Evolutionary conservation across 805 yeast genomes (phyloP), one percentile per base, ranked within the genome.

Genomic region (Scheffersomyces stipitis): DNA sequence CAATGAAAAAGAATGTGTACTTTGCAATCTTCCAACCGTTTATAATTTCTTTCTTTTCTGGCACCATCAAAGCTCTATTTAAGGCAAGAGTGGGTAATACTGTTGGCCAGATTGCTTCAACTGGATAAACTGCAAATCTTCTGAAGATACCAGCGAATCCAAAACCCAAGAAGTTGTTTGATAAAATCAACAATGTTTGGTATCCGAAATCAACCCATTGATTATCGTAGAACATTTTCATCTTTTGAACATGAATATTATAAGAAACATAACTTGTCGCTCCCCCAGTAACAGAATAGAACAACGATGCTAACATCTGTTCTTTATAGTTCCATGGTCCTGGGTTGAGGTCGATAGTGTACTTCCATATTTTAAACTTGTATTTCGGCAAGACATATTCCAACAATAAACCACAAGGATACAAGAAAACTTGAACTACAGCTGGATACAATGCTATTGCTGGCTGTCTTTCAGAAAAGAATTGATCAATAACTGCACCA

Each of bases 1-100:
- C 40, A 34, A 57, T 52, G 27, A 56, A 41, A 40, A 58, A 39
- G 48, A 60, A 59, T 41, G 57, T 56, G 44, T 64, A 68, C 6
- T 52, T 56, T 31, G 66, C 64, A 17, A 51, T 43, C 3, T 28
- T 40, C 54, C 54, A 51, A 9, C 54, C 54, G 26, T 49, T 44
- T 14, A 49, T 46, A 28, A 18, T 39, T 18, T 40, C 61, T 53
- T 20, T 63, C 35, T 28, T 62, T 49, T 37, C 54, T 45, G 34
- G 55, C 15, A 49, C 56, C 43, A 68, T 49, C 31, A 77, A 58
- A 1, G 81, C 75, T 35, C 69, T 63, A 52, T 75, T 75, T 32
- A 77, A 52, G 15, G 78, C 73, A 28, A 77, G 41, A 0, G 70
- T 70, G 15, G 74, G 66, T 43, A 77, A 48, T 3, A 64, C 15